Percentiles rank a stretch among this genome's conserved stretches.
Evolutionary conservation across 1,284 basidiomycete species (phyloP).

Genomic region (Pulveroboletus sp.): DNA sequence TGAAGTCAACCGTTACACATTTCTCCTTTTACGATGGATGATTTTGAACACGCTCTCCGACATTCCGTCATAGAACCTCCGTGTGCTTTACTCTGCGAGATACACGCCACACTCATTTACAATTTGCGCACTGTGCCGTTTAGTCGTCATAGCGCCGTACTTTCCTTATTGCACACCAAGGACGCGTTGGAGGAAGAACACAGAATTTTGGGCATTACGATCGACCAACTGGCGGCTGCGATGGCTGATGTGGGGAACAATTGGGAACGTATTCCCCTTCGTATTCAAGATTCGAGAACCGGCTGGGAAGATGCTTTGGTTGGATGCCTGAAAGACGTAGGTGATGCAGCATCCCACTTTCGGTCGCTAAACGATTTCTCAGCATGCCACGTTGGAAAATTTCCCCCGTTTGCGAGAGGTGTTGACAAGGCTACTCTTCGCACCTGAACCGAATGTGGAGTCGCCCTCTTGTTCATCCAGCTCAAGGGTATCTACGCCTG

Average conservation of each 20-base stretch:
- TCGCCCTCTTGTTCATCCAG: slow-evolving; percentile 43
- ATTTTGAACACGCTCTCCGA: slow-evolving; percentile 84
- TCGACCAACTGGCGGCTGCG: slow-evolving; percentile 55
- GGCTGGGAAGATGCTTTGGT: slow-evolving; percentile 87
- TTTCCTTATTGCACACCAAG: slow-evolving; percentile 56
- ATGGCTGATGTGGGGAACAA: slow-evolving; percentile 75
- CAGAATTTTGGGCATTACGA: slow-evolving; percentile 48
- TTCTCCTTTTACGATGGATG: slow-evolving; percentile 92
- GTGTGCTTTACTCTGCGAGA: slow-evolving; percentile 79
- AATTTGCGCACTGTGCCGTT: slow-evolving; percentile 78
- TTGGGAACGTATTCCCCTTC: slow-evolving; percentile 74
- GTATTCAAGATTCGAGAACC: slow-evolving; percentile 59
- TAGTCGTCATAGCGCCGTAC: slow-evolving; percentile 63
- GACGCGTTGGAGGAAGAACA: slow-evolving; percentile 38
- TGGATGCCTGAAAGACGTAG: slow-evolving; percentile 85
- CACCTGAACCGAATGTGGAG: slow-evolving; percentile 43
- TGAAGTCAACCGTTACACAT: slow-evolving; percentile 80
- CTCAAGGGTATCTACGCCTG: slow-evolving; percentile 43
- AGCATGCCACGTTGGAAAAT: slow-evolving; percentile 76
- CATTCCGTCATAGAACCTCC: slow-evolving; percentile 70
- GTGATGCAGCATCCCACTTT: slow-evolving; percentile 31
- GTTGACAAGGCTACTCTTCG: slow-evolving; percentile 73
- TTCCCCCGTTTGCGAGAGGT: slow-evolving; percentile 76
- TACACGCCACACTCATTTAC: slow-evolving; percentile 88
- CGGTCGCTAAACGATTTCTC: slow-evolving; percentile 17